A percentile compares a stretch with the other conserved stretches of the same genome.
These are phyloP conservation scores for Bruguiera hainesii DNA, from an alignment of 441 rosid species.

Conservation along the genomic window DNA sequence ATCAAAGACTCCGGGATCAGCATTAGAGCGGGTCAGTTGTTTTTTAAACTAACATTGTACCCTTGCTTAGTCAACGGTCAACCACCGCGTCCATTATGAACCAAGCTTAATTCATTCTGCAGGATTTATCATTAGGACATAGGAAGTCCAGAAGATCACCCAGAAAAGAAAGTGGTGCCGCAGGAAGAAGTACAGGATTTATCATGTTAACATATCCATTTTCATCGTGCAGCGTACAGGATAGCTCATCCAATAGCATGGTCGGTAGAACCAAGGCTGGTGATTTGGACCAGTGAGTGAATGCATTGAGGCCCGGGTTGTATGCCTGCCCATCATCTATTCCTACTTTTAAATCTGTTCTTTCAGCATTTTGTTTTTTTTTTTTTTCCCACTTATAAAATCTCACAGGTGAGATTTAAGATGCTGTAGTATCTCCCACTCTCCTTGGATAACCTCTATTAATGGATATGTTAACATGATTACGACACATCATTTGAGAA, in stretches of 20 bases:
- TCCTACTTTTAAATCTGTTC: neutral
- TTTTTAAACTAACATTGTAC: neutral
- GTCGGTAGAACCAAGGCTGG: conserved; percentile 47
- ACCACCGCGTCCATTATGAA: neutral
- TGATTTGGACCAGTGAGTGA: conserved; percentile 29
- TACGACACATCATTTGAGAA: too few relatives aligned
- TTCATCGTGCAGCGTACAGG: conserved; percentile 60
- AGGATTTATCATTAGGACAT: conserved; percentile 50
- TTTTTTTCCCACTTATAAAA: too few relatives aligned
- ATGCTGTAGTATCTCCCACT: too few relatives aligned
- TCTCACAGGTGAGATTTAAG: too few relatives aligned
- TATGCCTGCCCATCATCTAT: neutral
- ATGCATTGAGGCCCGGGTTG: conserved; percentile 11
- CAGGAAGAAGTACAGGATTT: conserved; percentile 32
- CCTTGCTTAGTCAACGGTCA: neutral
- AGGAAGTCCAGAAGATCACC: conserved; percentile 38
- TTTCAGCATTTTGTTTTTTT: too few relatives aligned
- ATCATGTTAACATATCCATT: conserved; percentile 1
- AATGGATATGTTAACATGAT: too few relatives aligned
- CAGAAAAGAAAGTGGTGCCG: conserved; percentile 38
- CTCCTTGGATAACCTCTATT: too few relatives aligned
- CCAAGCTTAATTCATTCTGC: conserved; percentile 19
- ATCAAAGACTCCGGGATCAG: conserved; percentile 75
- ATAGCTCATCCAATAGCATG: conserved; percentile 67
- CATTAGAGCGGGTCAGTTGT: conserved; percentile 52